phyloP scores from a whole-genome alignment of 108 stramenopile genomes.

The Discostella pseudostelligera region DNA sequence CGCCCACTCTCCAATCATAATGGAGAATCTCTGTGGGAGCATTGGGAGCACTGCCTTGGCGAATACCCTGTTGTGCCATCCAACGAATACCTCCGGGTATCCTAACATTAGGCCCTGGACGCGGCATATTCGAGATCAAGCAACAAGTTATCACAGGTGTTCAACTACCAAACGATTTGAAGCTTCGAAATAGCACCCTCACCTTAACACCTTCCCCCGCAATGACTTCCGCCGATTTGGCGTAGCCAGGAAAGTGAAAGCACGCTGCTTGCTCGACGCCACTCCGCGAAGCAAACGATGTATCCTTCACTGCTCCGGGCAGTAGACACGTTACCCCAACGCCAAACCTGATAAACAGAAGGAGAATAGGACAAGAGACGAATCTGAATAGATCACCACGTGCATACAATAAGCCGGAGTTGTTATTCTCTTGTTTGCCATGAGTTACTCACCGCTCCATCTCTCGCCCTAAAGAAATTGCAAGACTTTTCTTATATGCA shows the following conservation, averaged over 20 bases:
- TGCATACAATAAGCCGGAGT: too few species aligned
- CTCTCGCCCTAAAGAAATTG: slow-evolving; percentile 73
- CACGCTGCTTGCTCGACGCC: slow-evolving; percentile 61
- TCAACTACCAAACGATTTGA: too few species aligned
- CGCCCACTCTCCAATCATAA: slow-evolving; percentile 58
- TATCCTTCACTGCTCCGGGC: slow-evolving; percentile 80
- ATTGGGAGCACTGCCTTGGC: slow-evolving; percentile 60
- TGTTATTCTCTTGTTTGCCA: not conserved
- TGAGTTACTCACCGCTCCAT: slow-evolving; percentile 56
- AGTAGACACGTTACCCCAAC: slow-evolving; percentile 87
- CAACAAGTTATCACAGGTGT: too few species aligned
- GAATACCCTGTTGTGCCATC: slow-evolving; percentile 75
- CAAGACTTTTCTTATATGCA: slow-evolving; percentile 71
- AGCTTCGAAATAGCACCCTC: not conserved
- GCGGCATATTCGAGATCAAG: too few species aligned
- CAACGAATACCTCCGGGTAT: slow-evolving; percentile 67
- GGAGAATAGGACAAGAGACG: not conserved
- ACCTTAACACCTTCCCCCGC: slow-evolving; percentile 73
- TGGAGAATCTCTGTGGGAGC: slow-evolving; percentile 63
- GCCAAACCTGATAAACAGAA: slow-evolving; percentile 42
- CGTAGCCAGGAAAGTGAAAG: slow-evolving; percentile 78
- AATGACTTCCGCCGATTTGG: slow-evolving; percentile 54
- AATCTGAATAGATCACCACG: not conserved
- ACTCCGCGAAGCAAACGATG: slow-evolving; percentile 59
- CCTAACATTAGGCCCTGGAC: slow-evolving; percentile 51